These are phyloP conservation scores for Aphanocladium album DNA, from an alignment of 2,329 filamentous ascomycete species.

Conservation along the genomic window DNA sequence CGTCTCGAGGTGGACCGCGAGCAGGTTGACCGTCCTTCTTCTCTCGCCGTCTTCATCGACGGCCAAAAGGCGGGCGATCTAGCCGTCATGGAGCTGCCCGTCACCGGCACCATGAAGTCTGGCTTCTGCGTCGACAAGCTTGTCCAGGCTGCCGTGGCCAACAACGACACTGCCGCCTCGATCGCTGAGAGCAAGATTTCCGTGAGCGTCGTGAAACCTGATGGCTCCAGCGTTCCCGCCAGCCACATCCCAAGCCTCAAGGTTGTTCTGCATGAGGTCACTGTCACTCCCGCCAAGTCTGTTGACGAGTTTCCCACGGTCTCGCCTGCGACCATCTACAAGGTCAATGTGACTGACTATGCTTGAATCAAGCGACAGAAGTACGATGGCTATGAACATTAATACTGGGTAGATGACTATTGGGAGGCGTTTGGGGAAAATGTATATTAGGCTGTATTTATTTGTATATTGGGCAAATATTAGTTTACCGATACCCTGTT, in stretches of 20 bases:
- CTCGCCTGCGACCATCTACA: too few relatives aligned
- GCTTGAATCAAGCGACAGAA: too few relatives aligned
- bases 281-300: too few relatives aligned
- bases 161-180: background rate
- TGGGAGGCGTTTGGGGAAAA: too few relatives aligned
- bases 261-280: background rate
- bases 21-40: slow-evolving; percentile 18
- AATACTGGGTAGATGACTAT: too few relatives aligned
- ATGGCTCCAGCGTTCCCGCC: background rate
- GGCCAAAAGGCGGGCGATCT: slow-evolving; percentile 16
- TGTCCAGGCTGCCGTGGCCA: slow-evolving; percentile 52
- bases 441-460: too few relatives aligned
- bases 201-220: background rate
- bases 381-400: too few relatives aligned
- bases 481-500: too few relatives aligned
- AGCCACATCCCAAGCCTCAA: background rate
- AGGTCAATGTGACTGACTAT: too few relatives aligned
- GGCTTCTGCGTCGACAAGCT: slow-evolving; percentile 44
- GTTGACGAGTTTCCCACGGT: too few relatives aligned
- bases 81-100: slow-evolving; percentile 15
- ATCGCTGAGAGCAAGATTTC: background rate
- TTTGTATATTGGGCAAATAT: too few relatives aligned
- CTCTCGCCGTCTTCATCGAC: slow-evolving; percentile 15
- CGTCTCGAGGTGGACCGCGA: slow-evolving; percentile 15
- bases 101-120: slow-evolving; percentile 10